Evolutionary conservation across 495 filamentous ascomycete genomes (phyloP).

Genomic region (Astrocystis sublimbata): DNA sequence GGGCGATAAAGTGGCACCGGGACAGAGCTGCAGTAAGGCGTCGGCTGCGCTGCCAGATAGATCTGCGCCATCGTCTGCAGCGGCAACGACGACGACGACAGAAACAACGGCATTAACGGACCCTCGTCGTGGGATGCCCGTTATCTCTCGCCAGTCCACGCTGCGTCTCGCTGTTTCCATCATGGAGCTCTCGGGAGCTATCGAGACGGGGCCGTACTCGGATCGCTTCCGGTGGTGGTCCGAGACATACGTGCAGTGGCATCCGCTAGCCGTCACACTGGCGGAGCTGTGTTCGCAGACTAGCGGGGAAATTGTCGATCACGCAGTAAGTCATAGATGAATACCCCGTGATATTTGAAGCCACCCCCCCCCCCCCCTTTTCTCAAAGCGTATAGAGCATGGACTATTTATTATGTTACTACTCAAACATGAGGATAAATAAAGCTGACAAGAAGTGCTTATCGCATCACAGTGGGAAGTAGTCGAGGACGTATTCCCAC

Average conservation of each 20-base stretch:
- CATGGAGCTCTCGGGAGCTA: slow-evolving; percentile 31
- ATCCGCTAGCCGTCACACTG: slow-evolving; percentile 67
- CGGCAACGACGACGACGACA: slow-evolving; percentile 3
- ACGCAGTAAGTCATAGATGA: slow-evolving; percentile 52
- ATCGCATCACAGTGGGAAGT: slow-evolving; percentile 56
- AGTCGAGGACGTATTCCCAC: slow-evolving; percentile 57
- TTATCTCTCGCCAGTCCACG: slow-evolving; percentile 27
- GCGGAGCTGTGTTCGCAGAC: slow-evolving; percentile 65
- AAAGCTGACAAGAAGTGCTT: background rate
- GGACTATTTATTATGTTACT: no score
- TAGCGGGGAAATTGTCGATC: slow-evolving; percentile 59
- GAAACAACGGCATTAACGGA: no score
- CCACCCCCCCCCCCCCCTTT: background rate
- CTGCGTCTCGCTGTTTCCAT: slow-evolving; percentile 37
- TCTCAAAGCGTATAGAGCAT: background rate
- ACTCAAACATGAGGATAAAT: background rate
- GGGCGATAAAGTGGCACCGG: background rate
- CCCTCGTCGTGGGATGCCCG: background rate
- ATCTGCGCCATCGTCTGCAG: slow-evolving; percentile 9
- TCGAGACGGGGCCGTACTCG: slow-evolving; percentile 23
- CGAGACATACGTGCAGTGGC: slow-evolving; percentile 71
- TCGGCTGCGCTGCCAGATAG: background rate
- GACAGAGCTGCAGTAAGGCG: background rate
- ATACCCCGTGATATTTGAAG: no score
- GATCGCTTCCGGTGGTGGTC: slow-evolving; percentile 35